Evolutionary conservation across 2,329 filamentous ascomycete genomes (phyloP), one percentile per base, ranked within the genome.

Genomic region (Fusarium illudens): DNA sequence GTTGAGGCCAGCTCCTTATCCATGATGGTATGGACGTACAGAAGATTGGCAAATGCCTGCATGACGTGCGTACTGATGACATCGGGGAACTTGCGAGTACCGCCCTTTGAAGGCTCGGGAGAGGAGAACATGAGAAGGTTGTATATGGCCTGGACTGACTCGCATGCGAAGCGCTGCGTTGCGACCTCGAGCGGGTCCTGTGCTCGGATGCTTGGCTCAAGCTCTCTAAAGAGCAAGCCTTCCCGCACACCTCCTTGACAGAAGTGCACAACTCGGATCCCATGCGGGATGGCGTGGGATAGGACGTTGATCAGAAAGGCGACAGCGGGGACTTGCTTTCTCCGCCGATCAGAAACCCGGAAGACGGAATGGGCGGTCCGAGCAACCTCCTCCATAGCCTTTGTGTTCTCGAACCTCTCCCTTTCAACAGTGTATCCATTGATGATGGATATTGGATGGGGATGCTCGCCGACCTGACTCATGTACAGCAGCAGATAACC

Each of bases 231-330:
- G 1, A 92, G 79, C 58, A 85, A 85, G 0, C 90, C 90, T 78
- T 92, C 90, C 27, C 90, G 81, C 3, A 92, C 89, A 6, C 90
- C 90, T 19, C 90, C 90, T 73, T 92, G 90, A 64, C 89, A 91
- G 78, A 92, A 92, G 29, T 87, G 84, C 2, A 91, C 87, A 33
- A 84, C 81, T 39, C 84, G 83, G 64, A 91, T 86, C n/a, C 78
- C 79, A 36, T 80, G 79, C 0, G 89, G 89, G 11, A 92, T 80
- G 4, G 87, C 86, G 58, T 86, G 81, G 7, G 84, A 81, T 2
- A 92, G 81, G 32, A 88, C 87, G n/a, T 85, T 84, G 37, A 92
- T 84, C 4, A 92, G 79, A 62, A 91, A 88, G 0, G 89, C 87
- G 2, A 92, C 89, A 0, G 90, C 89, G 1, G 90, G 89, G 4